Evolutionary conservation across 208 protist species (phyloP).

Genomic region (Leishmania braziliensis): DNA sequence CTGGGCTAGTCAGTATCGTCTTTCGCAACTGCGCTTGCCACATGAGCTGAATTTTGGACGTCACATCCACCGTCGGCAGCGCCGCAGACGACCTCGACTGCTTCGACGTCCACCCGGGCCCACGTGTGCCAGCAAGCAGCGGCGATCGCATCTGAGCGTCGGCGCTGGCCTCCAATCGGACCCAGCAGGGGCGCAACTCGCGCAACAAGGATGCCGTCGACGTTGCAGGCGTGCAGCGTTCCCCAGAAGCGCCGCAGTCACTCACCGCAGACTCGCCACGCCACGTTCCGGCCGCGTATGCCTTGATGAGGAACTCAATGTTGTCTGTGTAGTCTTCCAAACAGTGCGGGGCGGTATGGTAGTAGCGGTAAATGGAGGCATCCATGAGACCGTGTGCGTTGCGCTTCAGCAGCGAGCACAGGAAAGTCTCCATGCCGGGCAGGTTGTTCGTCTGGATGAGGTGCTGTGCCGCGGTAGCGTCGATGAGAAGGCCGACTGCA

Average conservation of each 20-base stretch:
- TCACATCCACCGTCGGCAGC: constrained; percentile 23
- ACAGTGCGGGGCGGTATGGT: constrained; percentile 46
- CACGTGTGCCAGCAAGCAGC: background rate
- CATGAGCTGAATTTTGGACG: constrained; percentile 11
- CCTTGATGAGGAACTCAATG: constrained; percentile 38
- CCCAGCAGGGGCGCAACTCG: constrained; percentile 19
- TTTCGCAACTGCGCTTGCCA: constrained; percentile 11
- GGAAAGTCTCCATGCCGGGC: constrained; percentile 36
- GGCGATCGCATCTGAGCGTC: background rate
- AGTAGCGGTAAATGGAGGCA: constrained; percentile 49
- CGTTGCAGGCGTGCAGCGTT: background rate
- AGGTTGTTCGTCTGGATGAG: constrained; percentile 34
- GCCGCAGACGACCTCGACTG: background rate
- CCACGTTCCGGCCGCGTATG: constrained; percentile 25
- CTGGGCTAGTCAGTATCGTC: background rate
- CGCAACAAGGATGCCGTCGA: background rate
- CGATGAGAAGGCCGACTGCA: constrained; percentile 36
- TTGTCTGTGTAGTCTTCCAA: constrained; percentile 50
- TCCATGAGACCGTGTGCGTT: constrained; percentile 56
- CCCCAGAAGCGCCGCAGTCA: background rate
- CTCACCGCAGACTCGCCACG: constrained; percentile 4
- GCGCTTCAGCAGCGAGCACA: constrained; percentile 49
- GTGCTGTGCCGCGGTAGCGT: constrained; percentile 33
- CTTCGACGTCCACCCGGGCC: background rate
- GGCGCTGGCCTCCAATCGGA: constrained; percentile 8